Evolutionary conservation across 1,284 basidiomycete species (phyloP).

Genomic region (Clitocybe nebularis): DNA sequence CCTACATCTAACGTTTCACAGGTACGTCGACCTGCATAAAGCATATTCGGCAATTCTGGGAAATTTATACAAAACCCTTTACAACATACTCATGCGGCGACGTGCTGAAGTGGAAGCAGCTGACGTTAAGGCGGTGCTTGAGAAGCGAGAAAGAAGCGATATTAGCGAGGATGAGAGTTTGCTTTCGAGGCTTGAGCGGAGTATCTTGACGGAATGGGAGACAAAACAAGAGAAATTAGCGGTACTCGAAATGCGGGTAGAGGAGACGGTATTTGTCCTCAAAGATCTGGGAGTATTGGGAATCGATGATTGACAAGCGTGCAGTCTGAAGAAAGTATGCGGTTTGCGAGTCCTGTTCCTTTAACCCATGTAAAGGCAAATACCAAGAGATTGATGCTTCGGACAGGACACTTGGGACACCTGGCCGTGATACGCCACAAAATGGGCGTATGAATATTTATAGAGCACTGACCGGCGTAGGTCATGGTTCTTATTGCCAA

Average conservation of each 20-base stretch:
- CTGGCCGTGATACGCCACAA: no score
- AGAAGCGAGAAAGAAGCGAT: constrained; percentile 78
- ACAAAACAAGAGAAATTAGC: constrained; percentile 67
- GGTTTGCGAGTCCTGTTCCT: no score
- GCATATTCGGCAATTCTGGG: constrained; percentile 75
- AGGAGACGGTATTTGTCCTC: constrained; percentile 82
- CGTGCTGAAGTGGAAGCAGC: constrained; percentile 67
- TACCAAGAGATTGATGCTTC: no score
- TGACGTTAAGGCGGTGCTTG: constrained; percentile 64
- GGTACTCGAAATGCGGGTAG: constrained; percentile 76
- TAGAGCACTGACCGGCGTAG: no score
- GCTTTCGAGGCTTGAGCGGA: constrained; percentile 68
- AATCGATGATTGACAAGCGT: constrained; percentile 28
- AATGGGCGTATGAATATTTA: no score
- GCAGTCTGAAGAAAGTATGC: no score
- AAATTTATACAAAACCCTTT: constrained; percentile 83
- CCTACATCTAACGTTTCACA: constrained; percentile 22
- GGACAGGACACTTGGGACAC: no score
- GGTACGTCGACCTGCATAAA: constrained; percentile 82
- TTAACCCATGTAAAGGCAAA: no score
- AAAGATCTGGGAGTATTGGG: constrained; percentile 59
- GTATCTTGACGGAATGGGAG: constrained; percentile 65
- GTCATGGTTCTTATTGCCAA: no score
- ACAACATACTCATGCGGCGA: constrained; percentile 74
- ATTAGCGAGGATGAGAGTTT: constrained; percentile 70